Evolutionary conservation across 2,329 filamentous ascomycete genomes (phyloP), one percentile per base, ranked within the genome.

Genomic region (Colletotrichum cordylinicola): DNA sequence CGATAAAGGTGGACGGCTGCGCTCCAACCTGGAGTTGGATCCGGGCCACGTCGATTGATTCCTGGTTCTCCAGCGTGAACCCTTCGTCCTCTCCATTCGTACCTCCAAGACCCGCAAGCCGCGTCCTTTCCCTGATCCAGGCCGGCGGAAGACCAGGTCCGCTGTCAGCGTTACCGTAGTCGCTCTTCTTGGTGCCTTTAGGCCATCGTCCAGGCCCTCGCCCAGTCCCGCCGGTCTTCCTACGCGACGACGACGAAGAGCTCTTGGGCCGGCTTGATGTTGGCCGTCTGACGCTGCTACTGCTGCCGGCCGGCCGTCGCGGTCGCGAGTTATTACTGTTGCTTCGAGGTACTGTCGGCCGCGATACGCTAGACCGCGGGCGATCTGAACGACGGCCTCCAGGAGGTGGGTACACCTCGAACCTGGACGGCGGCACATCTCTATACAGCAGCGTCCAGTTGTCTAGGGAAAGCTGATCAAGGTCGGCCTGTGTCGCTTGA

Each of bases 351-450:
- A 79, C 79, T 4, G 86, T 80, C 4, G 87, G 83, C 24, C 88
- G 85, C 52, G 82, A 82, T 4, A 87, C 84, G 9, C 83, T 85
- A 24, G 84, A 81, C 24, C 89, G 86, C 13, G 86, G 81, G 18
- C 89, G 86, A 60, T 88, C 88, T 18, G 84, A 81, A 8, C 90
- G 87, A 27, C 90, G 88, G 67, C 86, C 84, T 2, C 85, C 84
- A 13, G 85, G 86, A 0, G 93, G 91, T 10, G 95, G 95, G 80
- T 94, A 96, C 55, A 97, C 91, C 79, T 96, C 93, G 82, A 95
- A 98, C 39, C 95, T 91, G 2, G 88, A 92, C 0, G 92, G 87
- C 4, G 94, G 94, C 31, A 97, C 94, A 64, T 86, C 84, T 16
- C 85, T 85, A 80, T 92, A 92, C 3, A 86, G 81, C 5, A 82